A percentile compares a stretch with the other conserved stretches of the same genome.
These are phyloP conservation scores for Candida railenensis DNA, from an alignment of 805 yeast species.

Conservation along the genomic window DNA sequence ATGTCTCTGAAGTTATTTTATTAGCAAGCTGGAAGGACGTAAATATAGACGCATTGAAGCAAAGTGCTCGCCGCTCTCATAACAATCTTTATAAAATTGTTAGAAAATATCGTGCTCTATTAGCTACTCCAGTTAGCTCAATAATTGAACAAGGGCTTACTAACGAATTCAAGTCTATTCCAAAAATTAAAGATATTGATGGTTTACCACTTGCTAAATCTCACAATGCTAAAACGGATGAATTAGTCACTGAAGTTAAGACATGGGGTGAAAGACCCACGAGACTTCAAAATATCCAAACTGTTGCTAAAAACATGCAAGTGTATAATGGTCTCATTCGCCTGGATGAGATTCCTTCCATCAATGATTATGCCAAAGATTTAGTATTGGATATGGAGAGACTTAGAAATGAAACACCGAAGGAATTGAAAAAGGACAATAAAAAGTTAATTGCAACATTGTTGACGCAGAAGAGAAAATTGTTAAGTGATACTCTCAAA, in stretches of 20 bases:
- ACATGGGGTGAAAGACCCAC: conserved; percentile 58
- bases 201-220: conserved; percentile 12
- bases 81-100: conserved; percentile 78
- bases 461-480: conserved; percentile 76
- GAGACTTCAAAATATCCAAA: conserved; percentile 50
- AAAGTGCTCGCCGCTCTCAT: conserved; percentile 90
- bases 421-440: conserved; percentile 63
- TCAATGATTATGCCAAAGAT: conserved; percentile 55
- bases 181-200: conserved; percentile 2
- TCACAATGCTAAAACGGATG: not conserved
- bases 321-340: conserved; percentile 38
- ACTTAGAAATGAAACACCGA: conserved; percentile 78
- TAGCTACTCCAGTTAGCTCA: conserved; percentile 50
- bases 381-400: conserved; percentile 57
- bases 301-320: conserved; percentile 57
- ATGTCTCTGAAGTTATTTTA: conserved; percentile 77
- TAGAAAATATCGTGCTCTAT: conserved; percentile 69
- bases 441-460: conserved; percentile 68
- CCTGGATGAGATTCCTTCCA: conserved; percentile 41
- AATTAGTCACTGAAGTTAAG: conserved; percentile 30
- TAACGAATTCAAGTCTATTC: conserved; percentile 9
- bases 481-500: conserved; percentile 73
- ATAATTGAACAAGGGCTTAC: conserved; percentile 61
- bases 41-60: conserved; percentile 88
- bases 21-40: conserved; percentile 98